Base-by-base conservation (phyloP, 2,329 filamentous ascomycete species). In the Pseudogymnoascus sp. region DNA sequence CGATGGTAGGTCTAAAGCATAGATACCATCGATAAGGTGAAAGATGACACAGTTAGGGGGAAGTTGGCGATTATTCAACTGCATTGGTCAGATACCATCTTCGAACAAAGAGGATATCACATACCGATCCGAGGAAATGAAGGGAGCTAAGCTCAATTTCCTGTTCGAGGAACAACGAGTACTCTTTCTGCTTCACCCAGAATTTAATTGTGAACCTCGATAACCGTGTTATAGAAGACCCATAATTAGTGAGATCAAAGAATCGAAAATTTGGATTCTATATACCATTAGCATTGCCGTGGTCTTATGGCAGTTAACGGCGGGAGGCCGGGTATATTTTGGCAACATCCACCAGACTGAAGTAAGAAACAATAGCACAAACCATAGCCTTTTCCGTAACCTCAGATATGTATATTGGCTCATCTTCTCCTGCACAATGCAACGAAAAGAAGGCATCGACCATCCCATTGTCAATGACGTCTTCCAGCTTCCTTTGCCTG, bases 331-430 rank as follows among this genome's bases (percentile, higher is more conserved):
- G 37, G 11, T 40, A 28, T 38, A 40, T 37, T 38, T 60, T 60
- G 58, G n/a, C 14, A 40, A 1, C 25, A 11, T 33, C 45, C 45
- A 18, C 25, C 25, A 55, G 18, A 28, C 43, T 28, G 11, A 28
- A 37, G 55, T 18, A 59, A 33, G 23, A 58, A 31, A 45, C 14
- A 21, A 23, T 31, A 14, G n/a, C 16, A 62, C 72, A 45, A 75
- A 84, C 81, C 76, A 91, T 92, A n/a, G 90, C 87, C 70, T 86
- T 86, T 68, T 89, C 83, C 28, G 87, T 83, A 21, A 89, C 80
- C 76, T 97, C 93, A 71, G 92, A 96, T 69, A 96, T 84, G 73
- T 97, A 97, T n/a, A 97, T 77, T 0, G 93, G 92, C 14, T 91
- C 87, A 55, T 81, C 75, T 60, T 85, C 76, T 3, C 77, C 83